Conservation (phyloP, 2,329 filamentous ascomycete genomes). For the Ilyonectria mors-panacis region DNA sequence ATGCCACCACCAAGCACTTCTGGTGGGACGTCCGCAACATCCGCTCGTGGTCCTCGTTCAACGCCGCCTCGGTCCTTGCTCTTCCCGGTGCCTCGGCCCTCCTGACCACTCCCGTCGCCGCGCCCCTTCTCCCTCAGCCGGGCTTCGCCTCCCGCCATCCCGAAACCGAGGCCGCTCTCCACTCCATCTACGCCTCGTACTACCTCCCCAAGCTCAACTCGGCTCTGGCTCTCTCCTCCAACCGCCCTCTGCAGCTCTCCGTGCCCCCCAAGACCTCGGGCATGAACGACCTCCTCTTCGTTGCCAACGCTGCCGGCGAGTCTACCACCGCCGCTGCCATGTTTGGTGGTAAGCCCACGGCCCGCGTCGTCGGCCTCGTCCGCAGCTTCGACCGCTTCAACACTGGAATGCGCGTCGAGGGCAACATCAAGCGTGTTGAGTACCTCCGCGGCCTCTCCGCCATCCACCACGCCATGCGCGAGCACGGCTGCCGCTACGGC, state of each 20-base stretch:
- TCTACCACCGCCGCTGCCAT: slow-evolving; percentile 68
- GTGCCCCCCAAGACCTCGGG: slow-evolving; percentile 56
- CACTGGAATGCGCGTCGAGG: slow-evolving; percentile 90
- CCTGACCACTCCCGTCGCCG: slow-evolving; percentile 78
- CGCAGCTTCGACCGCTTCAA: slow-evolving; percentile 96
- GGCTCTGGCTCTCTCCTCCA: slow-evolving; percentile 82
- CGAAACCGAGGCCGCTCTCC: slow-evolving; percentile 83
- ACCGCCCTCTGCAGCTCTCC: slow-evolving; percentile 71
- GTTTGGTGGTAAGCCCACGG: slow-evolving; percentile 63
- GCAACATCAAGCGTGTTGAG: slow-evolving; percentile 86
- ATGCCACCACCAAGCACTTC: slow-evolving; percentile 83
- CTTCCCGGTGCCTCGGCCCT: slow-evolving; percentile 82
- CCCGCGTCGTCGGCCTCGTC: slow-evolving; percentile 84
- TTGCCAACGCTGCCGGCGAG: slow-evolving; percentile 74
- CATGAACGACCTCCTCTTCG: slow-evolving; percentile 72
- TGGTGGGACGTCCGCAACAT: slow-evolving; percentile 97
- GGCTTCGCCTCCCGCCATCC: slow-evolving; percentile 74
- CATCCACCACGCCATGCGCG: slow-evolving; percentile 92
- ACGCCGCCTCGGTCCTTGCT: slow-evolving; percentile 76
- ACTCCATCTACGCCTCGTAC: slow-evolving; percentile 81
- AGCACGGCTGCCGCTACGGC: slow-evolving; percentile 92
- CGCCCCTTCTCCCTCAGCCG: slow-evolving; percentile 73
- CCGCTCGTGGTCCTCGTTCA: slow-evolving; percentile 87
- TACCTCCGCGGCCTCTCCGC: slow-evolving; percentile 91
- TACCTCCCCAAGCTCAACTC: slow-evolving; percentile 91